Percentiles rank a stretch among this genome's conserved stretches.
Conservation (phyloP, 345 rosid genomes). For the Moricandia moricandioides region DNA sequence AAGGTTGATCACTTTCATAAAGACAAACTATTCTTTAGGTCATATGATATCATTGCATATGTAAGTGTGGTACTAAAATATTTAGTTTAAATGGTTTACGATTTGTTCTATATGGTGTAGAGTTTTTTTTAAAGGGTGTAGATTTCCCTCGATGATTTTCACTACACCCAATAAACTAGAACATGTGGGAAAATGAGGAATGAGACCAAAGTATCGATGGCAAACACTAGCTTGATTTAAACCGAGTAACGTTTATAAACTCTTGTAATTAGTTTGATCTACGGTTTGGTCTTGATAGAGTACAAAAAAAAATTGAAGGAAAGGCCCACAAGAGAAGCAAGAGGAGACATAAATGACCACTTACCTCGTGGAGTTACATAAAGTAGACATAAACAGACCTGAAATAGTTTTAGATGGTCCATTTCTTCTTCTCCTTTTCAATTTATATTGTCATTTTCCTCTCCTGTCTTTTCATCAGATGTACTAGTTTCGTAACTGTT, state of each 20-base stretch:
- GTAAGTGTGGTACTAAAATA: background rate
- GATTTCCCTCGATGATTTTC: background rate
- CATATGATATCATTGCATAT: background rate
- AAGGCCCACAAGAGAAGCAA: conserved; percentile 25
- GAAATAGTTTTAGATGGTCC: conserved; percentile 23
- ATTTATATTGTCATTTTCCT: conserved; percentile 24
- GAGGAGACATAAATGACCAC: conserved; percentile 37
- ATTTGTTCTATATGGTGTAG: background rate
- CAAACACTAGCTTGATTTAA: background rate
- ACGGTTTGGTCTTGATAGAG: background rate
- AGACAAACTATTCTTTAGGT: background rate
- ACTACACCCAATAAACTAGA: background rate
- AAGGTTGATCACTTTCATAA: conserved; percentile 2
- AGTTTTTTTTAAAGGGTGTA: background rate
- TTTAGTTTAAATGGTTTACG: background rate
- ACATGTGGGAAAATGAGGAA: background rate
- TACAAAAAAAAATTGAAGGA: conserved; percentile 6
- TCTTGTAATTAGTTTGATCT: background rate
- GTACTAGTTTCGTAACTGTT: background rate
- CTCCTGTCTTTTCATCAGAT: conserved; percentile 31
- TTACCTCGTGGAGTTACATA: conserved; percentile 28
- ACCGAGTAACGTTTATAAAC: background rate
- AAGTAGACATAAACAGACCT: conserved; percentile 35
- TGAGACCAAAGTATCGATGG: background rate
- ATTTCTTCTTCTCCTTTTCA: conserved; percentile 1